Evolutionary conservation across 1,284 basidiomycete genomes (phyloP).

Genomic region (Tremellales sp.): DNA sequence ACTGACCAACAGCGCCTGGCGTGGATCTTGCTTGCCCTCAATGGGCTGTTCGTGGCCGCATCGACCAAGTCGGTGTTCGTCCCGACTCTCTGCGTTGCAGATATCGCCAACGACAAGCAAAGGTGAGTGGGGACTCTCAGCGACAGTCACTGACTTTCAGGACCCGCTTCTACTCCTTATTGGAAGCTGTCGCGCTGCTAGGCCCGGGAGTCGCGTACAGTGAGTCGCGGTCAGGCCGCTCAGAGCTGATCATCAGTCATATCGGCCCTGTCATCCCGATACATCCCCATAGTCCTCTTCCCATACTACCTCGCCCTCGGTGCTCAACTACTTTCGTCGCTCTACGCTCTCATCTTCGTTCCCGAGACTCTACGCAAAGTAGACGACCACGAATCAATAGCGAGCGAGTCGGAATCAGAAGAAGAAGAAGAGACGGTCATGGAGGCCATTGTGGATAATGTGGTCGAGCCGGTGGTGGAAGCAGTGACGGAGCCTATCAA

Average conservation of each 20-base stretch:
- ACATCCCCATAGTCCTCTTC: slow-evolving; percentile 21
- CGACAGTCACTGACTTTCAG: slow-evolving; percentile 5
- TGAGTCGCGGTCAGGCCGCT: slow-evolving; percentile 1
- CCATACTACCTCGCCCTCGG: slow-evolving; percentile 33
- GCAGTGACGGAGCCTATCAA: slow-evolving; percentile 23
- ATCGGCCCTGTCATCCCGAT: slow-evolving; percentile 29
- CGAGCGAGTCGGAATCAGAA: slow-evolving; percentile 3
- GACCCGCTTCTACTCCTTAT: slow-evolving; percentile 27
- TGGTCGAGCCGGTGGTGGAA: slow-evolving; percentile 11
- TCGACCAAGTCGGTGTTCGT: slow-evolving; percentile 35
- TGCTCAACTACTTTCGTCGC: slow-evolving; percentile 20
- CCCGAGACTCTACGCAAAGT: slow-evolving; percentile 21
- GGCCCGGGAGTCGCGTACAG: slow-evolving; percentile 32
- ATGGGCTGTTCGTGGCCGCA: slow-evolving; percentile 31
- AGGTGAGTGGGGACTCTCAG: slow-evolving; percentile 7
- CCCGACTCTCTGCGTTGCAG: slow-evolving; percentile 28
- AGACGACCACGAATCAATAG: background rate
- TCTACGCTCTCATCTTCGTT: slow-evolving; percentile 24
- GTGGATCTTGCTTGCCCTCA: slow-evolving; percentile 25
- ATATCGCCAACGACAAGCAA: slow-evolving; percentile 23
- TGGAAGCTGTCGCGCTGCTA: slow-evolving; percentile 30
- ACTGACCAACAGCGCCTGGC: slow-evolving; percentile 10
- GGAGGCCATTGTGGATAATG: slow-evolving; percentile 7
- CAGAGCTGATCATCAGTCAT: slow-evolving; percentile 11
- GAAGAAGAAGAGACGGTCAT: slow-evolving; percentile 5